phyloP scores from a whole-genome alignment of 305 asterid genomes.

The Rubia peregrina region DNA sequence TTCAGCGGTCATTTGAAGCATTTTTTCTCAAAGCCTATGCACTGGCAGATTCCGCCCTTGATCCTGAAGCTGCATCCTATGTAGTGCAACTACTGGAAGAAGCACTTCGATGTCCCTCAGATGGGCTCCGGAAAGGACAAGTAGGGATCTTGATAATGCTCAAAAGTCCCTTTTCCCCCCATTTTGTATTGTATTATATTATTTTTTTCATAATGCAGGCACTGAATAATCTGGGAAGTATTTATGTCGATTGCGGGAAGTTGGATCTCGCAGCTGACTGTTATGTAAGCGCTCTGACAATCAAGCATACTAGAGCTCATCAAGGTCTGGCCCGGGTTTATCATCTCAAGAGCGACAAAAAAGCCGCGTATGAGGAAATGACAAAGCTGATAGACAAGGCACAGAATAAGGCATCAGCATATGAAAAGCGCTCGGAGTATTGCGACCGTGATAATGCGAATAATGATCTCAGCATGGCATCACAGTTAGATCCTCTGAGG shows the following conservation, averaged over 20 bases:
- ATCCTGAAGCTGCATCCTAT: conserved; percentile 36
- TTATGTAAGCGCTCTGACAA: conserved; percentile 33
- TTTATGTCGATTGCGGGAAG: conserved; percentile 41
- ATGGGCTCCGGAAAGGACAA: conserved; percentile 49
- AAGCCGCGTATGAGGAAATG: conserved; percentile 43
- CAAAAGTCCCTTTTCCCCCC: not conserved
- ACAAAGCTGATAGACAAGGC: conserved; percentile 41
- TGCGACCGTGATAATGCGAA: conserved; percentile 42
- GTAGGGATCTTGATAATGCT: conserved; percentile 15
- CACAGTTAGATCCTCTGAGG: conserved; percentile 37
- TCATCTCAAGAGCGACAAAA: conserved; percentile 33
- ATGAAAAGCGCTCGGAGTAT: conserved; percentile 44
- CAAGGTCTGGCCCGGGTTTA: conserved; percentile 43
- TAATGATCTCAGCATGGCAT: conserved; percentile 36
- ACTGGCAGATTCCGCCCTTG: conserved; percentile 35
- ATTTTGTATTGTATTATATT: not conserved
- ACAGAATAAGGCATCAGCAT: conserved; percentile 40
- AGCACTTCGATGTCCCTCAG: conserved; percentile 45
- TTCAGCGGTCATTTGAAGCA: conserved; percentile 45
- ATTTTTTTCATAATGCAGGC: conserved; percentile 27
- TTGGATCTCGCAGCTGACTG: conserved; percentile 40
- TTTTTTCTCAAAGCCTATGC: conserved; percentile 44
- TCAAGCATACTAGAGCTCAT: conserved; percentile 46
- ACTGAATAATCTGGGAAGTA: conserved; percentile 38
- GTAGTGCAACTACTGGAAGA: conserved; percentile 41